Percentiles rank a stretch among this genome's conserved stretches.
Evolutionary conservation across 148 eudicot species (phyloP).

Genomic region (Rhododendron molle): DNA sequence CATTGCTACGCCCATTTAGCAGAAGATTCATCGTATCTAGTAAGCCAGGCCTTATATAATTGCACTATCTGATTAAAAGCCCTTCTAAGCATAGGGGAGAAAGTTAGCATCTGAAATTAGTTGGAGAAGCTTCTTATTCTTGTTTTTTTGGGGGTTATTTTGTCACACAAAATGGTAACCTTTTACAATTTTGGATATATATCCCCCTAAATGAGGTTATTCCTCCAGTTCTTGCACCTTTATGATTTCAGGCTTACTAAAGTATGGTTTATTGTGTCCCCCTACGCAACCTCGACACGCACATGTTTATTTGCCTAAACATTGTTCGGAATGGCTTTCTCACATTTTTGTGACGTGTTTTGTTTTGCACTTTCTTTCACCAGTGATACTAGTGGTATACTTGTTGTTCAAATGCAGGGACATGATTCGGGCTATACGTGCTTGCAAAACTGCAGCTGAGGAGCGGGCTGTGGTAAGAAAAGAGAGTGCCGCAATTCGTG

Average conservation of each 20-base stretch:
- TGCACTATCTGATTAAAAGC: background rate
- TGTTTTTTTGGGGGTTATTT: background rate
- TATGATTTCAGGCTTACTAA: background rate
- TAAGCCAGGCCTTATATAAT: background rate
- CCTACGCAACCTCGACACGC: background rate
- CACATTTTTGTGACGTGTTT: background rate
- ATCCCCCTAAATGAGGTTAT: background rate
- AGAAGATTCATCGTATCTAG: background rate
- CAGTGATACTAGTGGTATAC: background rate
- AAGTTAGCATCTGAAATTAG: conserved; percentile 2
- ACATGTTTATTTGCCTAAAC: background rate
- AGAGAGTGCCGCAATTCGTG: conserved; percentile 96
- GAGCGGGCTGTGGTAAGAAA: conserved; percentile 97
- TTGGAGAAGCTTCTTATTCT: conserved; percentile 2
- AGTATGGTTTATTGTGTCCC: background rate
- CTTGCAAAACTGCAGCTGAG: conserved; percentile 99
- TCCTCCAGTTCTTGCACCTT: background rate
- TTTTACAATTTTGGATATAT: background rate
- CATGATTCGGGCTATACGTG: conserved; percentile 96
- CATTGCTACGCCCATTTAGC: background rate
- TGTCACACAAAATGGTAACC: background rate
- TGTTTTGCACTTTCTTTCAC: background rate
- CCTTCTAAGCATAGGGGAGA: background rate
- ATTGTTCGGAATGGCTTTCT: background rate
- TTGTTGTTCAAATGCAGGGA: conserved; percentile 59